These are phyloP conservation scores for Prunus kanzakura DNA, from an alignment of 306 rosid genomes.

Conservation along the genomic window DNA sequence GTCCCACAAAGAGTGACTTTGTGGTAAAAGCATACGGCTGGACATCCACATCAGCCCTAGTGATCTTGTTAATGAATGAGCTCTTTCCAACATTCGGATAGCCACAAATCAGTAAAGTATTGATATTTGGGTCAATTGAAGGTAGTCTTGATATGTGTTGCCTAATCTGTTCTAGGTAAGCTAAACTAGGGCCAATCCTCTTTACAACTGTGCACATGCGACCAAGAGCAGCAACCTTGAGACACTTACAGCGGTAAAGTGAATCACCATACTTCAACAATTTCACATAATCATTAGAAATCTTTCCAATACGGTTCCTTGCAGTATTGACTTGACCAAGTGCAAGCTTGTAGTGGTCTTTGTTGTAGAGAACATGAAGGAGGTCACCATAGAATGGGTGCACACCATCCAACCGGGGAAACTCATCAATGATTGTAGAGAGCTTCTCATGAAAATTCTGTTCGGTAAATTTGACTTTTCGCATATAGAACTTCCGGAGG, in stretches of 20 bases:
- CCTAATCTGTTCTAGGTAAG: conserved; percentile 81
- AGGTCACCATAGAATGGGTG: conserved; percentile 87
- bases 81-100: conserved; percentile 95
- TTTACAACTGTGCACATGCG: conserved; percentile 92
- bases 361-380: conserved; percentile 84
- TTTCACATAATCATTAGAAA: conserved; percentile 73
- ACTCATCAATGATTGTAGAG: conserved; percentile 71
- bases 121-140: conserved; percentile 72
- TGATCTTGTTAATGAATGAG: conserved; percentile 84
- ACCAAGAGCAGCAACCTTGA: conserved; percentile 94
- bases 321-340: conserved; percentile 93
- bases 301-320: conserved; percentile 73
- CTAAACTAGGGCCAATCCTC: conserved; percentile 82
- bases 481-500: conserved; percentile 67
- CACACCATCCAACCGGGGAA: conserved; percentile 75
- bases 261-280: conserved; percentile 85
- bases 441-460: conserved; percentile 69
- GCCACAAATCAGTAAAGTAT: conserved; percentile 81
- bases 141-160: conserved; percentile 96
- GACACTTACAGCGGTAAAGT: conserved; percentile 70
- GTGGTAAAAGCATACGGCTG: conserved; percentile 96
- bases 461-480: conserved; percentile 72
- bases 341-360: conserved; percentile 93
- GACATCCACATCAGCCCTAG: conserved; percentile 92
- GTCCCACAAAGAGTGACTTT: conserved; percentile 87